phyloP scores from a whole-genome alignment of 306 rosid species.

The Cucumis hystrix region DNA sequence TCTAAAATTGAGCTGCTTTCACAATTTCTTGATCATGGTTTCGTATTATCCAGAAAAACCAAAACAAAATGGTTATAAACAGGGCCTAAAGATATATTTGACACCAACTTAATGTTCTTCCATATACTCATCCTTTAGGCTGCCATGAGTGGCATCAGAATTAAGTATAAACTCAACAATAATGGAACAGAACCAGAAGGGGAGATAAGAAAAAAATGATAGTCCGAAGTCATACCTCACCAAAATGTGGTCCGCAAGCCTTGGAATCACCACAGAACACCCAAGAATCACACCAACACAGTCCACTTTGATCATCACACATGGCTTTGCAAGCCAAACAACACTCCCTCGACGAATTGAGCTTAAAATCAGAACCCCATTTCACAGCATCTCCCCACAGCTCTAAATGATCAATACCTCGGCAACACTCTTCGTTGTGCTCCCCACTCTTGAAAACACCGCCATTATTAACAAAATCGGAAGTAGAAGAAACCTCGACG shows the following conservation, averaged over 20 bases:
- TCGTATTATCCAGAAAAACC: too few relatives aligned
- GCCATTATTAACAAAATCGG: not conserved
- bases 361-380: constrained; percentile 83
- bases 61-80: too few relatives aligned
- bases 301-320: constrained; percentile 74
- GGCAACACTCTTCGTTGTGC: constrained; percentile 28
- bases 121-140: not conserved
- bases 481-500: constrained; percentile 2
- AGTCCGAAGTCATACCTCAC: constrained; percentile 23
- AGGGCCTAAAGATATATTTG: too few relatives aligned
- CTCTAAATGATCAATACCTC: constrained; percentile 64
- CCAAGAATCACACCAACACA: constrained; percentile 85
- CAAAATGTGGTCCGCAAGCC: constrained; percentile 64
- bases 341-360: constrained; percentile 49
- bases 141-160: not conserved
- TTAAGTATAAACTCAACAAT: not conserved
- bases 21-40: too few relatives aligned
- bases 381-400: constrained; percentile 88
- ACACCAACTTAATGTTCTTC: not conserved
- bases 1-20: too few relatives aligned
- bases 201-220: not conserved
- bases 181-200: not conserved
- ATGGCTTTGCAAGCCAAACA: constrained; percentile 76
- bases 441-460: not conserved
- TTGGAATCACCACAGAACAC: constrained; percentile 62